Base-by-base conservation (phyloP, 331 rosid genomes). In the Acacia concinna region DNA sequence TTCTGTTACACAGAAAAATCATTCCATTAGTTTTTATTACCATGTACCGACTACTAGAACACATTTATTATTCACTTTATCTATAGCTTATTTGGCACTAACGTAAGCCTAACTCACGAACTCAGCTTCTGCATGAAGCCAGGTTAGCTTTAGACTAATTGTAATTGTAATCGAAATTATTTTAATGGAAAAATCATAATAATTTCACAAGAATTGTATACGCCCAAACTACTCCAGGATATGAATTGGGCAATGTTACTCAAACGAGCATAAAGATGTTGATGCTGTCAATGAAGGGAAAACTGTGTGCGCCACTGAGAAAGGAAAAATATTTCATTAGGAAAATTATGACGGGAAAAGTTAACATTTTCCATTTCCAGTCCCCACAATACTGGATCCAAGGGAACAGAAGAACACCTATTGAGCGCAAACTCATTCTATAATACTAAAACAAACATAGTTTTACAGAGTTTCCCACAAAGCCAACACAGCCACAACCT, bases 1-100 rank as follows among this genome's bases (percentile, higher is more conserved):
- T 37, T 78, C 37, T 31, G 60, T n/a, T 72, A 65, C 81, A 85
- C 14, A 60, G 3, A 59, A 74, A 74, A 78, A 74, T 70, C 60
- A 57, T 20, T 47, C 37, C 70, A 79, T 72, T 20, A 74, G 81
- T 59, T 80, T 80, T 11, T 28, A 63, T 71, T 63, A 73, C 49
- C 73, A 68, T 77, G 71, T 56, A 75, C 69, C 70, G 64, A 79
- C 79, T 9, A 74, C 43, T 40, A 68, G n/a, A 81, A 77, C 10
- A 72, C 56, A 81, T 23, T 56, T 21, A 65, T 38, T 43, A 52
- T 62, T 5, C 31, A 25, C n/a, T 56, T 37, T 56, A 30, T 46
- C 60, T 18, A 49, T n/a, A 7, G 1, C 28, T 71, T 49, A 74
- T 72, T 23, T 12, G 63, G 32, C 31, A 23, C 30, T 56, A 56